These are phyloP conservation scores for Nemania diffusa DNA, from an alignment of 2,329 filamentous ascomycete genomes.

Conservation along the genomic window DNA sequence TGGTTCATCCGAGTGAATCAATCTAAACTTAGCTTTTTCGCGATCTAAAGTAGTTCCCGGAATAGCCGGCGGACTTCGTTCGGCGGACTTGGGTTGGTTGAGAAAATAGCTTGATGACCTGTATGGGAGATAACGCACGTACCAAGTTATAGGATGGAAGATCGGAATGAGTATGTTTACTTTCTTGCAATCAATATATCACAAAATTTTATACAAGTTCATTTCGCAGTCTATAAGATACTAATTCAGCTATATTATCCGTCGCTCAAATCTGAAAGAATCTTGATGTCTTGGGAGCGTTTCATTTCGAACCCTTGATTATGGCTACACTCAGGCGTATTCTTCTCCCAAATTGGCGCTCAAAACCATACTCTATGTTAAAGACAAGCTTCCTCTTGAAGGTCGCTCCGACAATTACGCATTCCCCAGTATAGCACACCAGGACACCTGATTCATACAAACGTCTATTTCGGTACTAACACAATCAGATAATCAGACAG, in stretches of 20 bases:
- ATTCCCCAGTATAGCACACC: neutral
- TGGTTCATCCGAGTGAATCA: neutral
- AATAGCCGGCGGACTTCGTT: neutral
- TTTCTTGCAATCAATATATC: neutral
- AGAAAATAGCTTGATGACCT: neutral
- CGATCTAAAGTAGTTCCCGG: neutral
- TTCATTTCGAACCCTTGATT: neutral
- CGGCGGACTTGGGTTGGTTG: too few relatives aligned
- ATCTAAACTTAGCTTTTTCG: neutral
- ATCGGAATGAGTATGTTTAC: neutral
- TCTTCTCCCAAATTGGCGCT: too few relatives aligned
- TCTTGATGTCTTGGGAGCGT: neutral
- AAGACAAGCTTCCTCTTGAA: too few relatives aligned
- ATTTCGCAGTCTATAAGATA: neutral
- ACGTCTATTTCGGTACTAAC: slow-evolving; percentile 27
- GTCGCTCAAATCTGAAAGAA: too few relatives aligned
- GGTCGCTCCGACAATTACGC: neutral
- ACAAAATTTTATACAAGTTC: neutral
- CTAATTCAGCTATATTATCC: too few relatives aligned
- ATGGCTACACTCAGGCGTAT: neutral
- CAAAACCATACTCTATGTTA: too few relatives aligned
- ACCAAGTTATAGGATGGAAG: neutral
- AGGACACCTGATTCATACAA: neutral
- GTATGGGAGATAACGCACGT: neutral
- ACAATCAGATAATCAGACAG: slow-evolving; percentile 31